Evolutionary conservation across 306 rosid genomes (phyloP).

Genomic region (Trifolium subterraneum): DNA sequence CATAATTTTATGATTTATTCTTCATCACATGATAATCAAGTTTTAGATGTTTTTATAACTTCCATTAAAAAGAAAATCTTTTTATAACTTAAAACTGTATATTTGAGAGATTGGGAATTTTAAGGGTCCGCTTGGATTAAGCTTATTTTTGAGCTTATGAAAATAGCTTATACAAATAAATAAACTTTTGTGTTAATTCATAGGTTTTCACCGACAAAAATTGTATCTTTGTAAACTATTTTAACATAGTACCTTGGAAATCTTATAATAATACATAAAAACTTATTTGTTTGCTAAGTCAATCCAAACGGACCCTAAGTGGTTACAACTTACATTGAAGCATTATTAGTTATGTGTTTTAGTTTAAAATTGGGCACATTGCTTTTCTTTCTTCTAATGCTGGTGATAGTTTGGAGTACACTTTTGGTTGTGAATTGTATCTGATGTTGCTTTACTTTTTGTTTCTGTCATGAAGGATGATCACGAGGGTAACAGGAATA

Average conservation of each 20-base stretch:
- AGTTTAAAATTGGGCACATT: background rate
- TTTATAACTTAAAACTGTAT: background rate
- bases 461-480: slow-evolving; percentile 69
- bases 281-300: too few relatives aligned
- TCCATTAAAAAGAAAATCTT: too few relatives aligned
- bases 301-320: too few relatives aligned
- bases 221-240: too few relatives aligned
- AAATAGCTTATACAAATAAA: too few relatives aligned
- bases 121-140: too few relatives aligned
- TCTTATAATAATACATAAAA: too few relatives aligned
- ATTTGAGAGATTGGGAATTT: background rate
- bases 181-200: too few relatives aligned
- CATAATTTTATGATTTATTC: background rate
- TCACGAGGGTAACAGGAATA: slow-evolving; percentile 70
- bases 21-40: background rate
- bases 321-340: too few relatives aligned
- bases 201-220: too few relatives aligned
- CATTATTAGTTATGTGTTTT: background rate
- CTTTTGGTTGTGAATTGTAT: slow-evolving; percentile 36
- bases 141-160: too few relatives aligned
- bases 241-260: too few relatives aligned
- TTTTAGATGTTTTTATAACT: background rate
- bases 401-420: background rate
- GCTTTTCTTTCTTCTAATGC: background rate
- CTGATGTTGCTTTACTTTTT: slow-evolving; percentile 21